Evolutionary conservation across 2,329 filamentous ascomycete genomes (phyloP).

Genomic region (Fusarium sp.): DNA sequence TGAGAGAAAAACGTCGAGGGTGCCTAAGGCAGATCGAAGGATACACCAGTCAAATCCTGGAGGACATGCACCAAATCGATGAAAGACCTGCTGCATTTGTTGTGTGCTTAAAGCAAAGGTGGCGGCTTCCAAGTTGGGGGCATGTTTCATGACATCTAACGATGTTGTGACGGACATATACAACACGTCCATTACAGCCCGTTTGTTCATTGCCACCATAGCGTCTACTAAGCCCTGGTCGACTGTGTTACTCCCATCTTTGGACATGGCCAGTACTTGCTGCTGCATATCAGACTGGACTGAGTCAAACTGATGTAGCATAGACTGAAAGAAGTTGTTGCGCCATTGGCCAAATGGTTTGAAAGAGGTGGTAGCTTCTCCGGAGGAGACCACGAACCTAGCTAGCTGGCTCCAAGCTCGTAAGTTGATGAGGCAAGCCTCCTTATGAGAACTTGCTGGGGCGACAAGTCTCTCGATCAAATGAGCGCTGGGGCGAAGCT

Average conservation of each 20-base stretch:
- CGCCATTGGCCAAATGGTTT: constrained; percentile 62
- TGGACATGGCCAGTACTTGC: constrained; percentile 63
- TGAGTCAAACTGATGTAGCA: constrained; percentile 67
- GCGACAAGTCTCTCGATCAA: constrained; percentile 69
- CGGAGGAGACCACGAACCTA: constrained; percentile 65
- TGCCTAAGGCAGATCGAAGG: constrained; percentile 58
- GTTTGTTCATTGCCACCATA: constrained; percentile 64
- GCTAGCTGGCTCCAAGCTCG: constrained; percentile 72
- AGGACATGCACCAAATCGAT: constrained; percentile 57
- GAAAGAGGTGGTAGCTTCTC: constrained; percentile 61
- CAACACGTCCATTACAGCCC: constrained; percentile 64
- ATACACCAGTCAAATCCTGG: constrained; percentile 61
- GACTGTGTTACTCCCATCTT: constrained; percentile 57
- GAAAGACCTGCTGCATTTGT: constrained; percentile 64
- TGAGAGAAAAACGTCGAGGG: constrained; percentile 59
- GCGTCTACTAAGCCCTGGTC: constrained; percentile 59
- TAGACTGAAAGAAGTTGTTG: constrained; percentile 66
- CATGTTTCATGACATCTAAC: constrained; percentile 61
- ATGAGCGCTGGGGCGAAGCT: constrained; percentile 63
- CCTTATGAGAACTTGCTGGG: constrained; percentile 71
- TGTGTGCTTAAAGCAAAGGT: constrained; percentile 62
- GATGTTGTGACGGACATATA: constrained; percentile 61
- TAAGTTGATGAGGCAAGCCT: constrained; percentile 72
- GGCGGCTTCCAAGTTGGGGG: constrained; percentile 58
- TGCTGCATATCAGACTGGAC: constrained; percentile 67